Conservation (phyloP, 805 yeast genomes). For the Helenozyma rhizophorensis region DNA sequence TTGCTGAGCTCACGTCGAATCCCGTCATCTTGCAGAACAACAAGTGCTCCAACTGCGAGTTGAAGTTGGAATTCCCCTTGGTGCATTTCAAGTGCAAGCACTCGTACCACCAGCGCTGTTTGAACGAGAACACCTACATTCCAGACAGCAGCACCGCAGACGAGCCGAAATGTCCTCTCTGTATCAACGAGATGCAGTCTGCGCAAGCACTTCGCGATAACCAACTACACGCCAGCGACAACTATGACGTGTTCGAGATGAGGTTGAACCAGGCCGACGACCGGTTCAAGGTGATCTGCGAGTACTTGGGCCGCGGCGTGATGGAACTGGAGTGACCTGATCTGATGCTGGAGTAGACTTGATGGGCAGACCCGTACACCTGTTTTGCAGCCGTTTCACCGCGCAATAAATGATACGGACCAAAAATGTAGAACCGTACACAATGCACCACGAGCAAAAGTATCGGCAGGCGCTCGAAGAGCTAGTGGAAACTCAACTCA, state of each 20-base stretch:
- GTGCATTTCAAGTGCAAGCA: slow-evolving; percentile 85
- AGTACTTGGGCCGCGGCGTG: slow-evolving; percentile 85
- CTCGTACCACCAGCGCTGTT: slow-evolving; percentile 79
- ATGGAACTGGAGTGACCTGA: slow-evolving; percentile 49
- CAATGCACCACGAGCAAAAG: too few species aligned
- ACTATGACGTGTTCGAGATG: slow-evolving; percentile 58
- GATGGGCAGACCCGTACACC: slow-evolving; percentile 9
- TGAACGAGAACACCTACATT: slow-evolving; percentile 44
- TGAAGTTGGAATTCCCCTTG: slow-evolving; percentile 68
- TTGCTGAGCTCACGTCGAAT: slow-evolving; percentile 45
- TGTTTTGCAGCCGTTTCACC: slow-evolving; percentile 14
- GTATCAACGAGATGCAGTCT: slow-evolving; percentile 68
- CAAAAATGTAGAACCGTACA: too few species aligned
- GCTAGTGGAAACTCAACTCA: too few species aligned
- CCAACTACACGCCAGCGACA: slow-evolving; percentile 58
- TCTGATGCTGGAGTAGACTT: too few species aligned
- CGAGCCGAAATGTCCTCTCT: slow-evolving; percentile 58
- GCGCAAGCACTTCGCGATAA: slow-evolving; percentile 52
- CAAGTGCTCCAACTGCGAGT: slow-evolving; percentile 61
- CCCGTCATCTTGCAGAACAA: slow-evolving; percentile 57
- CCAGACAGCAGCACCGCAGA: slow-evolving; percentile 8
- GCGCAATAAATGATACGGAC: too few species aligned
- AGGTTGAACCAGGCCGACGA: slow-evolving; percentile 53
- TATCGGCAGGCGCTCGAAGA: too few species aligned
- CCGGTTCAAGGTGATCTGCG: slow-evolving; percentile 70